Conservation (phyloP, 2,329 filamentous ascomycete genomes). For the Fusarium sp. region DNA sequence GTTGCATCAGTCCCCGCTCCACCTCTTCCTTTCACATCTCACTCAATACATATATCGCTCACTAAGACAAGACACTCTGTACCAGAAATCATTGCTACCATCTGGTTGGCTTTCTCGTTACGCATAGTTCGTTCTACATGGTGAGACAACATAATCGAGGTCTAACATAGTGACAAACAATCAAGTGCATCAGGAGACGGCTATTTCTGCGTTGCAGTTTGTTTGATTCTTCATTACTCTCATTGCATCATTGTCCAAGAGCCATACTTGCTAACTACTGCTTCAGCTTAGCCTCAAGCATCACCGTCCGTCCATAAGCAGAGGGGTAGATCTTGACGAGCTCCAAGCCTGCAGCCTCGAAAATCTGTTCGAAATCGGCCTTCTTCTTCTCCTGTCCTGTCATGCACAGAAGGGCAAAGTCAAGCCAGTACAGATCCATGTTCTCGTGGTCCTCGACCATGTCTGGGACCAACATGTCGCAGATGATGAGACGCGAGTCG, state of each 20-base stretch:
- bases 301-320: conserved; percentile 46
- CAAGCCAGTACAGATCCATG: conserved; percentile 48
- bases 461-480: conserved; percentile 51
- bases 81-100: neutral
- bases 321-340: conserved; percentile 50
- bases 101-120: neutral
- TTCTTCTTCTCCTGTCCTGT: conserved; percentile 50
- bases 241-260: neutral
- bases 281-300: conserved; percentile 48
- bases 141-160: neutral
- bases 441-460: conserved; percentile 42
- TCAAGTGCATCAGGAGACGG: neutral
- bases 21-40: neutral
- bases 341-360: conserved; percentile 48
- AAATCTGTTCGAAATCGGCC: conserved; percentile 46
- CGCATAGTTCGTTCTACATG: neutral
- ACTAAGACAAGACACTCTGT: neutral
- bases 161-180: neutral
- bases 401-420: conserved; percentile 47
- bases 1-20: neutral
- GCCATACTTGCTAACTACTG: neutral
- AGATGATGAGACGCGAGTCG: conserved; percentile 50
- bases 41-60: neutral
- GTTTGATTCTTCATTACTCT: neutral
- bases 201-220: neutral